These are phyloP conservation scores for Fusarium dlaminii DNA, from an alignment of 2,329 filamentous ascomycete genomes.

Conservation along the genomic window DNA sequence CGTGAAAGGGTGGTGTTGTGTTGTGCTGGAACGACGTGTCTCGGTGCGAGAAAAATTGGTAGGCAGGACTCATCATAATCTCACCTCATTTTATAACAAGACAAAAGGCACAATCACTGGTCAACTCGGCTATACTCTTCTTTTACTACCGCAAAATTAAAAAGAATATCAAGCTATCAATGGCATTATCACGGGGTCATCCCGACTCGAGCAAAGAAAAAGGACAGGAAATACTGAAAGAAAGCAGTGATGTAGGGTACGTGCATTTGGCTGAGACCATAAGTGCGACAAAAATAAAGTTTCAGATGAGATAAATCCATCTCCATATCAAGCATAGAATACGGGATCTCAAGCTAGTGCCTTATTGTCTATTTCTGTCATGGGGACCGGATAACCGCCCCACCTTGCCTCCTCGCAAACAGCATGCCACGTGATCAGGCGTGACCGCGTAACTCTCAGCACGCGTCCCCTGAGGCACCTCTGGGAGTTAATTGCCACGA, in stretches of 20 bases:
- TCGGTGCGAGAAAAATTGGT: accelerated
- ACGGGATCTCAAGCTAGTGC: accelerated
- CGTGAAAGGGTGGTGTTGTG: not conserved
- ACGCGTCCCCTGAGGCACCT: not conserved
- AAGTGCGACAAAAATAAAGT: accelerated
- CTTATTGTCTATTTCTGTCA: not conserved
- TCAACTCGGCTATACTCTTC: accelerated
- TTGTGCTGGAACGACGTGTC: no score
- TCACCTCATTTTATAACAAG: accelerated
- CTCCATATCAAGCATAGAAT: accelerated
- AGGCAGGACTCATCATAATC: accelerated
- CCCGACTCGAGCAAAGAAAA: not conserved
- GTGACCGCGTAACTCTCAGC: not conserved
- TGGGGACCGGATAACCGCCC: accelerated
- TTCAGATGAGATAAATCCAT: not conserved
- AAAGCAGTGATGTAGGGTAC: not conserved
- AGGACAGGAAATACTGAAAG: no score
- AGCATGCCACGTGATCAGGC: not conserved
- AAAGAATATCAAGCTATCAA: not conserved
- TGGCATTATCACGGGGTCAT: no score
- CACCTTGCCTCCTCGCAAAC: not conserved
- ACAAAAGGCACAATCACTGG: accelerated
- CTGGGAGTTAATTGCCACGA: not conserved
- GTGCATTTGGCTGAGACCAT: not conserved
- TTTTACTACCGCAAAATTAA: accelerated